Base-by-base conservation (phyloP, 179 eudicot species). In the Dionaea muscipula region DNA sequence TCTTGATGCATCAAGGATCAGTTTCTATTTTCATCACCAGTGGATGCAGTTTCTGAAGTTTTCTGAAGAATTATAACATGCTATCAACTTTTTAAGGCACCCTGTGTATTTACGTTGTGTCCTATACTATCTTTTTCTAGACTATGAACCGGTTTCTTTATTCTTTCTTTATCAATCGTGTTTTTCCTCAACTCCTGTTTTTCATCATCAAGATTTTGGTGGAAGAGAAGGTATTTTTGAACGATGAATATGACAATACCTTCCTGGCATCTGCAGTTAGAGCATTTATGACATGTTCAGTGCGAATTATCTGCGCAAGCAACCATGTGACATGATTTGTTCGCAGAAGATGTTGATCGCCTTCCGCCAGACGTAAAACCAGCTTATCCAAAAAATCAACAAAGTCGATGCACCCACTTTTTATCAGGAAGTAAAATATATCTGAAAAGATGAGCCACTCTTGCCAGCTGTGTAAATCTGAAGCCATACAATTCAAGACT, bases 301-400 rank as follows among this genome's bases (percentile, higher is more conserved):
- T 78, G 31, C 94, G 83, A 49, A 87, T 84, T 53, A 91, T 81
- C 63, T 87, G 95, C 47, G 88, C 88, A 47, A 91, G 77, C 66
- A 91, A 80, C 98, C 85, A 91, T 20, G 94, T 84, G 27, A 91
- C 94, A 56, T 91, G 95, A 72, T 91, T 91, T 43, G 98, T 86
- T 61, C 80, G 74, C 51, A 84, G 80, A 69, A 82, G 71, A 62
- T 75, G 79, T 48, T 64, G 84, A 71, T 91, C 88, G 51, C 78
- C 86, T 63, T 86, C 95, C 51, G 78, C 72, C 16, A 84, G 73
- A 52, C 88, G 85, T 62, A 70, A 69, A 31, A 84, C 82, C 61
- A 91, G 83, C 78, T 84, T 87, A 71, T 91, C 98, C 75, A 91
- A 84, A 66, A 91, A 87, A 60, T 87, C 91, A 46, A 82, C 86